Base-by-base conservation (phyloP, 768 basidiomycete species). In the Lactarius evosmus region DNA sequence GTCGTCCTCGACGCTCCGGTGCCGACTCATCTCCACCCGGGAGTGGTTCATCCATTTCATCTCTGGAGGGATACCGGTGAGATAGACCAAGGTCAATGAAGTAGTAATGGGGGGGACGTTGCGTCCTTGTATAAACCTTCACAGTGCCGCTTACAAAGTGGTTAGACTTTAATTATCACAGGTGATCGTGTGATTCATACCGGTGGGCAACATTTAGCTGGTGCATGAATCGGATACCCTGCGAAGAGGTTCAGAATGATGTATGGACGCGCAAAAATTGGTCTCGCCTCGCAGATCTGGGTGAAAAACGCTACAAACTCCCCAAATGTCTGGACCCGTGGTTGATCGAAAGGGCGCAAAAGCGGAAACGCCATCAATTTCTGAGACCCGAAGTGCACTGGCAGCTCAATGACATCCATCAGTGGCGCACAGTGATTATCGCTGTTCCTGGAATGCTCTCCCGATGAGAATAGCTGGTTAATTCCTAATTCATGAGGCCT, bases 21-120 rank as follows among this genome's bases (percentile, higher is more conserved):
- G 74, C 72, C 0, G 77, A 70, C 53, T 74, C 74, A 69, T 84
- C 81, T n/a, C n/a, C n/a, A n/a, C n/a, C n/a, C n/a, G n/a, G n/a
- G n/a, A n/a, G n/a, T n/a, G n/a, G n/a, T n/a, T 7, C 36, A 34
- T 73, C 75, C 0, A 61, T 64, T 0, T 77, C 62, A 6, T 75
- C 66, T 0, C 69, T 53, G 0, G 75, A 72, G 2, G 9, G 22
- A 34, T 72, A 72, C 3, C 56, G 62, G 16, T 61, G 62, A 69
- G n/a, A n/a, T n/a, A n/a, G n/a, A n/a, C n/a, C n/a, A n/a, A n/a
- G n/a, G n/a, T n/a, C n/a, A n/a, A n/a, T 69, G 36, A 68, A 60
- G 57, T 70, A 73, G 60, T 74, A 75, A 44, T 60, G 70, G 7
- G 67, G 38, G 0, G 74, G 74, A 5, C 66, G 61, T 25, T 60